phyloP scores from a whole-genome alignment of 148 eudicot species.

The Mesembryanthemum crystallinum region DNA sequence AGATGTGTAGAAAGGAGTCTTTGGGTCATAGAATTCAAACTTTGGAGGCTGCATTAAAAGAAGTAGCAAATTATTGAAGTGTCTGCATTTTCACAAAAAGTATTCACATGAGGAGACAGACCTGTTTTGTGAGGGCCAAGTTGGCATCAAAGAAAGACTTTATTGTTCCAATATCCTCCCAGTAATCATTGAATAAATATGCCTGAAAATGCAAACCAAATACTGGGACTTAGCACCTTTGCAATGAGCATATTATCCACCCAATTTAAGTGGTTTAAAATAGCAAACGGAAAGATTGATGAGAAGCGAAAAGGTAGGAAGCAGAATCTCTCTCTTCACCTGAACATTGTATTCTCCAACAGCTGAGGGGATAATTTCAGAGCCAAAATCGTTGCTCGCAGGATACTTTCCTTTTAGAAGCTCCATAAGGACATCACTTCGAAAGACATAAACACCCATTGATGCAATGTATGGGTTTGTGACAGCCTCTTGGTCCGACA shows the following conservation, averaged over 20 bases:
- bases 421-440: constrained; percentile 54
- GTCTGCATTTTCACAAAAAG: neutral
- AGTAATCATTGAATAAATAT: constrained; percentile 79
- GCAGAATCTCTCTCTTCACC: constrained; percentile 20
- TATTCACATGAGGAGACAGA: constrained; percentile 20
- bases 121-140: constrained; percentile 91
- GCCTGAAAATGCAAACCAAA: constrained; percentile 46
- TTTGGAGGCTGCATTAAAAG: constrained; percentile 56
- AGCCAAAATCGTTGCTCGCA: constrained; percentile 67
- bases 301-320: neutral
- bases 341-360: constrained; percentile 70
- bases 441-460: constrained; percentile 78
- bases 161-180: constrained; percentile 97
- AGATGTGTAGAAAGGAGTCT: constrained; percentile 88
- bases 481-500: constrained; percentile 48
- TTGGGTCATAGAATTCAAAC: constrained; percentile 84
- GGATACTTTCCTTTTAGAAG: constrained; percentile 56
- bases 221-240: neutral
- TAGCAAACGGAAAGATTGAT: neutral
- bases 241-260: neutral
- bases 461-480: constrained; percentile 67
- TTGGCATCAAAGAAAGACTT: constrained; percentile 94
- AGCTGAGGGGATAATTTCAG: constrained; percentile 74
- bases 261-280: neutral
- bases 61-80: neutral